These are phyloP conservation scores for Mortierella claussenii DNA, from an alignment of 192 early-diverging fungal species.

Conservation along the genomic window DNA sequence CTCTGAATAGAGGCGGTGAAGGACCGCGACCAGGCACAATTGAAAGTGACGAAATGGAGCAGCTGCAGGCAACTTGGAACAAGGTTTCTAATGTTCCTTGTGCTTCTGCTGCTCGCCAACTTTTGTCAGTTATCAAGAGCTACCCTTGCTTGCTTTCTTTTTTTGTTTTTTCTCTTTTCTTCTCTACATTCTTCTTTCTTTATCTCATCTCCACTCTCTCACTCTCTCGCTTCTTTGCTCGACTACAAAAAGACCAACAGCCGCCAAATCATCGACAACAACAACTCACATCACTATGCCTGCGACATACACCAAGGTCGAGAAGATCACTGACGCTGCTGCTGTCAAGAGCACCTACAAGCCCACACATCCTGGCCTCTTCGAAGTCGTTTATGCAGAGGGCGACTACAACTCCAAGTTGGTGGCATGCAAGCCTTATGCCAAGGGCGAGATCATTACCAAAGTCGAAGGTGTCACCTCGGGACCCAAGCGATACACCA, in stretches of 20 bases:
- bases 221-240: not conserved
- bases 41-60: too few relatives aligned
- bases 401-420: conserved; percentile 61
- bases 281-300: conserved; percentile 22
- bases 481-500: conserved; percentile 64
- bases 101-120: too few relatives aligned
- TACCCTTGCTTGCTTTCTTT: not conserved
- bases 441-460: conserved; percentile 57
- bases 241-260: not conserved
- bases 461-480: conserved; percentile 58
- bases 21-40: too few relatives aligned
- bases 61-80: too few relatives aligned
- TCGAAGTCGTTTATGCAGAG: conserved; percentile 54
- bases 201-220: conserved; percentile 4
- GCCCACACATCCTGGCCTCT: conserved; percentile 56
- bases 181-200: conserved; percentile 5
- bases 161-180: conserved; percentile 1
- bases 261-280: not conserved
- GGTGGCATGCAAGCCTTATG: conserved; percentile 50
- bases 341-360: conserved; percentile 51
- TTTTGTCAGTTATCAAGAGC: too few relatives aligned
- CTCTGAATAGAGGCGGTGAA: too few relatives aligned
- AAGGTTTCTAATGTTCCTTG: too few relatives aligned
- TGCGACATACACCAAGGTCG: conserved; percentile 45
- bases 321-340: conserved; percentile 49